phyloP scores from a whole-genome alignment of 1,284 basidiomycete species.

The Paramarasmius palmivorus region DNA sequence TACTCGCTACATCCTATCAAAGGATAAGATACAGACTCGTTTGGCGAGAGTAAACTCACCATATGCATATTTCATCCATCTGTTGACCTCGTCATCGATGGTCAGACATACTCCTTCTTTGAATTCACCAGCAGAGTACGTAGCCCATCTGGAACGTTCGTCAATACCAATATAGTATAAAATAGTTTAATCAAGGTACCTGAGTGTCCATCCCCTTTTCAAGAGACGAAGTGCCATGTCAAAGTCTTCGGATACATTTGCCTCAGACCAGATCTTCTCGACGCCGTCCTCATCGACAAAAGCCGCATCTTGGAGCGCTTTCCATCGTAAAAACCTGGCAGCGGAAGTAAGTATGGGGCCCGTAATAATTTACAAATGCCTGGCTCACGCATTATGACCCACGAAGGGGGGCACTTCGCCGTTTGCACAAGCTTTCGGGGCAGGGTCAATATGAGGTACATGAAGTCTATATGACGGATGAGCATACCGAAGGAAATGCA shows the following conservation, averaged over 20 bases:
- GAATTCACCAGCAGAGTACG: constrained; percentile 78
- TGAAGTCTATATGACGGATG: too few relatives aligned
- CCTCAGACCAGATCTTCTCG: constrained; percentile 70
- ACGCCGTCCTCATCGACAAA: constrained; percentile 62
- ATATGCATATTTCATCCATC: constrained; percentile 69
- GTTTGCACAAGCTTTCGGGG: constrained; percentile 59
- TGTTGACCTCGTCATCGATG: constrained; percentile 75
- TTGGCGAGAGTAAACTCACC: background rate
- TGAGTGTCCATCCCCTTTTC: constrained; percentile 34
- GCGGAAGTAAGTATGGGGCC: constrained; percentile 67
- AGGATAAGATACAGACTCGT: background rate
- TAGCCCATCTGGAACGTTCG: constrained; percentile 70
- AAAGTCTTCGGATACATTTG: constrained; percentile 84
- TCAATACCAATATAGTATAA: background rate
- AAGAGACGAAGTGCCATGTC: constrained; percentile 63
- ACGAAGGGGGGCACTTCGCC: constrained; percentile 86
- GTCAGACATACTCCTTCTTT: constrained; percentile 85
- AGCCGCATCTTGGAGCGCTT: constrained; percentile 76
- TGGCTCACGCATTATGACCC: constrained; percentile 79
- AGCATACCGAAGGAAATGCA: constrained; percentile 63
- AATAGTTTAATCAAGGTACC: too few relatives aligned
- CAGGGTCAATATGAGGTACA: too few relatives aligned
- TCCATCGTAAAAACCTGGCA: constrained; percentile 75
- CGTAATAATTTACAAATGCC: constrained; percentile 82
- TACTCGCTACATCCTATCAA: constrained; percentile 49